Evolutionary conservation across 176 grass and related monocot genomes (phyloP).

Genomic region (Oryza coarctata): DNA sequence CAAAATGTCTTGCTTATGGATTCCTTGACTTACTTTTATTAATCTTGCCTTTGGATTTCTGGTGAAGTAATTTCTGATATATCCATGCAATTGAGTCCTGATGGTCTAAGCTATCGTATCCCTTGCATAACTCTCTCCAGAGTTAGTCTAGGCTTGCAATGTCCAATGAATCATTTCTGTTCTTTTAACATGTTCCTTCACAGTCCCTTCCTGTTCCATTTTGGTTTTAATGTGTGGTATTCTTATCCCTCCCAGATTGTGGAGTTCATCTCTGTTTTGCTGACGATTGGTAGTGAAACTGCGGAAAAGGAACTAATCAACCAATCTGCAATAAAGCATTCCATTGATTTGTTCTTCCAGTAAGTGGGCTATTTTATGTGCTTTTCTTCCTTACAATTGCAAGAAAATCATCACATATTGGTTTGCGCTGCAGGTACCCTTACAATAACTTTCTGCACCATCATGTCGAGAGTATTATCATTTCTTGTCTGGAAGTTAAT

Average conservation of each 20-base stretch:
- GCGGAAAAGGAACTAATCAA: constrained; percentile 73
- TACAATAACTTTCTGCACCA: constrained; percentile 89
- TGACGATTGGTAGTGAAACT: constrained; percentile 71
- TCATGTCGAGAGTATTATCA: constrained; percentile 69
- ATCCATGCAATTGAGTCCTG: constrained; percentile 3
- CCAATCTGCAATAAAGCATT: constrained; percentile 61
- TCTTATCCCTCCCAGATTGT: constrained; percentile 65
- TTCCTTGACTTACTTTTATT: constrained; percentile 18
- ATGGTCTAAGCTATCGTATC: constrained; percentile 11
- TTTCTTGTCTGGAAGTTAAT: constrained; percentile 79
- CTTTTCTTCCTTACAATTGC: neutral
- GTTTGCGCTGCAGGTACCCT: constrained; percentile 59
- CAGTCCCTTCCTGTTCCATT: neutral
- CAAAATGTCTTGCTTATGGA: constrained; percentile 22
- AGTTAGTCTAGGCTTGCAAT: constrained; percentile 8
- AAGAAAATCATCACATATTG: neutral
- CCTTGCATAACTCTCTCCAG: constrained; percentile 23
- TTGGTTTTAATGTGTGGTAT: constrained; percentile 19
- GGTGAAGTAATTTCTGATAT: neutral
- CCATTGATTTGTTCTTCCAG: constrained; percentile 76
- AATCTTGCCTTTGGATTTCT: neutral
- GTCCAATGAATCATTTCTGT: constrained; percentile 19
- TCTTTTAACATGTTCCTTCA: neutral
- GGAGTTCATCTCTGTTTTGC: constrained; percentile 83
- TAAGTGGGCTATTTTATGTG: constrained; percentile 35